Evolutionary conservation across 306 rosid genomes (phyloP).

Genomic region (Hylodesmum podocarpum): DNA sequence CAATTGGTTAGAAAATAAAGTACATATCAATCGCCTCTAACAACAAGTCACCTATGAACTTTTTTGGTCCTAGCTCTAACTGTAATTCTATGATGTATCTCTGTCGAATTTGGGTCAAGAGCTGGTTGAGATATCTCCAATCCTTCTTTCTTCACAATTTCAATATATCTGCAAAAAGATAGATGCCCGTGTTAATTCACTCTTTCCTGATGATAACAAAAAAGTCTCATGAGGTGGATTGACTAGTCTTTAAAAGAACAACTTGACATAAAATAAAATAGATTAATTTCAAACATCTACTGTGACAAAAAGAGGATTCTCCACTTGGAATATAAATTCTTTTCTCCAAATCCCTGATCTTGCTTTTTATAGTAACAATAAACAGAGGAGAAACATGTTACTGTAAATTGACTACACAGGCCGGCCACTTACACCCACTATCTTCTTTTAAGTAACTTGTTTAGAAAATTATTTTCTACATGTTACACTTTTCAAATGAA

Average conservation of each 20-base stretch:
- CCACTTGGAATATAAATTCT: background rate
- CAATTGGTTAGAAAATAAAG: constrained; percentile 13
- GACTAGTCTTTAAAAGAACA: background rate
- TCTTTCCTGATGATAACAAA: background rate
- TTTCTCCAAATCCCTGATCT: background rate
- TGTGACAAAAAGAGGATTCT: background rate
- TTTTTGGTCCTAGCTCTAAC: constrained; percentile 72
- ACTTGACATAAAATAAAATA: background rate
- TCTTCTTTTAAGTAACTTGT: background rate
- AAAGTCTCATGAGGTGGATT: background rate
- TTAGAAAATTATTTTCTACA: background rate
- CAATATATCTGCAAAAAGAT: constrained; percentile 67
- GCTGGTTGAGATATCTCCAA: constrained; percentile 98
- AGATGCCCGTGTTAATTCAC: constrained; percentile 13
- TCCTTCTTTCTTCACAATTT: constrained; percentile 70
- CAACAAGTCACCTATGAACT: constrained; percentile 67
- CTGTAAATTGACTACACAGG: background rate
- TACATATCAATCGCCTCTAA: background rate
- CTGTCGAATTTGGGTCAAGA: constrained; percentile 80
- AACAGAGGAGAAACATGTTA: background rate
- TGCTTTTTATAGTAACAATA: background rate
- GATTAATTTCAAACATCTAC: background rate
- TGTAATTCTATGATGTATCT: constrained; percentile 88
- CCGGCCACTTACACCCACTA: background rate
- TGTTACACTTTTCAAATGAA: background rate